Percentiles rank a stretch among this genome's conserved stretches.
These are phyloP conservation scores for Eucalyptus fibrosa DNA, from an alignment of 345 rosid genomes.

Conservation along the genomic window DNA sequence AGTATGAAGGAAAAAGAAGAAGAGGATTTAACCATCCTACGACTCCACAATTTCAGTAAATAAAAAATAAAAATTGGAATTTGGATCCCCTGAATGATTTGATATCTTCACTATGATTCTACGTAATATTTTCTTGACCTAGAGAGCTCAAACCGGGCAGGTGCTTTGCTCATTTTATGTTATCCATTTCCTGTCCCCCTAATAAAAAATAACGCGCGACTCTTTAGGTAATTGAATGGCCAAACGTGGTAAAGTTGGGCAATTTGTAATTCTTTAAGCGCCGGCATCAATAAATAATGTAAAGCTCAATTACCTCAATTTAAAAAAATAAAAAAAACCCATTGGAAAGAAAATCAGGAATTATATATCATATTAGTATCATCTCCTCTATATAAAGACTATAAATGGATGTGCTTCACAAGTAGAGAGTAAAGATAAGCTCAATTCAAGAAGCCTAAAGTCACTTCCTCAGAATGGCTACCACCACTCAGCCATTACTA, in stretches of 20 bases:
- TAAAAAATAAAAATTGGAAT: neutral
- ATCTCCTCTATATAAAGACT: neutral
- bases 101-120: neutral
- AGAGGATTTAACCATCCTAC: neutral
- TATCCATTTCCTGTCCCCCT: neutral
- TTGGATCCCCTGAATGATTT: neutral
- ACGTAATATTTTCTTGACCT: neutral
- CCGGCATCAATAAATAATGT: neutral
- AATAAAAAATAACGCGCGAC: neutral
- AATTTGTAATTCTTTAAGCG: neutral
- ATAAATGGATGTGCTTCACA: neutral
- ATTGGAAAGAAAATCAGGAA: neutral
- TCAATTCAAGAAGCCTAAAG: neutral
- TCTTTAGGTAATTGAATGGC: neutral
- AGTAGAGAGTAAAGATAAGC: neutral
- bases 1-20: neutral
- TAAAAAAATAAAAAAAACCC: neutral
- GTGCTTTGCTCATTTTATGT: neutral
- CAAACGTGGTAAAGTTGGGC: neutral
- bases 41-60: neutral
- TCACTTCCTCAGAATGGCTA: constrained; percentile 4
- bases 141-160: neutral
- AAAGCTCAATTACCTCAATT: neutral
- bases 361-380: neutral
- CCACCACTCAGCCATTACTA: constrained; percentile 28